These are phyloP conservation scores for Penicillium capsulatum DNA, from an alignment of 2,329 filamentous ascomycete genomes.

Conservation along the genomic window DNA sequence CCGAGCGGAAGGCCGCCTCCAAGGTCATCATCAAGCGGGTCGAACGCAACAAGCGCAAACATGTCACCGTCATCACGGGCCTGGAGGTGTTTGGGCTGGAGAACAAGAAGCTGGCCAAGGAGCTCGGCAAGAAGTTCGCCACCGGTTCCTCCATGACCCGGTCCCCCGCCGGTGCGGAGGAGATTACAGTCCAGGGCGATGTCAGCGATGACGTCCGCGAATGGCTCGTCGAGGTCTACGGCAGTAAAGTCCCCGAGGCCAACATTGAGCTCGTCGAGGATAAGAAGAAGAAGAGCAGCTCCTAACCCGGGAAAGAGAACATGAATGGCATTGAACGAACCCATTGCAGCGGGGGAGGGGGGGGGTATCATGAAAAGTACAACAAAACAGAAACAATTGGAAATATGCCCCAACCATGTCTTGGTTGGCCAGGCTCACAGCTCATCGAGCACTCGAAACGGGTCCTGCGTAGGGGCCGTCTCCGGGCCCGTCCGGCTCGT, in stretches of 20 bases:
- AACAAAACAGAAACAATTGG: conserved; percentile 6
- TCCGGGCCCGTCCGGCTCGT: conserved; percentile 6
- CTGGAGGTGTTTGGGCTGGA: conserved; percentile 88
- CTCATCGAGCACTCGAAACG: conserved; percentile 29
- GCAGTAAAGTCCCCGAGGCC: conserved; percentile 80
- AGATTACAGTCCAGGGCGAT: conserved; percentile 97
- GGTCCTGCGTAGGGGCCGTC: conserved; percentile 20
- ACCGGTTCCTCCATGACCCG: conserved; percentile 92
- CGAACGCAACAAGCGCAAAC: conserved; percentile 97
- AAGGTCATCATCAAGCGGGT: conserved; percentile 92
- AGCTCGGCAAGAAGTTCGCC: conserved; percentile 97
- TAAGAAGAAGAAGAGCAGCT: conserved; percentile 77
- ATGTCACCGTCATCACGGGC: conserved; percentile 85
- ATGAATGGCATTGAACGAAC: no score
- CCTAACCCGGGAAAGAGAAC: no score
- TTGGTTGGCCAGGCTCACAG: conserved; percentile 17
- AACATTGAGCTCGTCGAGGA: conserved; percentile 94
- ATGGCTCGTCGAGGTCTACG: conserved; percentile 81
- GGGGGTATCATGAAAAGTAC: conserved; percentile 25
- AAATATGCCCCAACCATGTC: conserved; percentile 1
- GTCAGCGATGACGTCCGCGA: conserved; percentile 92
- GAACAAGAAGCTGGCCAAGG: conserved; percentile 92
- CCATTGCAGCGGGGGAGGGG: conserved; percentile 10
- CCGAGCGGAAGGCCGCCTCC: conserved; percentile 74
- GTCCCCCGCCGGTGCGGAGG: conserved; percentile 76